Evolutionary conservation across 176 grass and related monocot genomes (phyloP).

Genomic region (barley (Hordeum vulgare)): MorexV3_pseudomolecules_assembly NC_058521.1:537762660-537763159

Average conservation of each 20-base stretch:
- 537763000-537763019: slow-evolving; percentile 78
- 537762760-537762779: slow-evolving; percentile 78
- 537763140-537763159: slow-evolving; percentile 16
- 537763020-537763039: slow-evolving; percentile 64
- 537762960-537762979: slow-evolving; percentile 14
- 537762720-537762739: slow-evolving; percentile 95
- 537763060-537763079: slow-evolving; percentile 48
- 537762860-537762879: slow-evolving; percentile 45
- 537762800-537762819: slow-evolving; percentile 73
- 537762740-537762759: slow-evolving; percentile 96
- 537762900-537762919: background rate
- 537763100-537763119: background rate
- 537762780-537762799: slow-evolving; percentile 88
- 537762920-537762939: background rate
- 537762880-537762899: slow-evolving; percentile 1
- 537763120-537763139: background rate
- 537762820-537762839: slow-evolving; percentile 75
- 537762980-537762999: slow-evolving; percentile 88
- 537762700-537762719: slow-evolving; percentile 49
- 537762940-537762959: slow-evolving; percentile 16
- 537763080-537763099: slow-evolving; percentile 3
- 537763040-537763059: slow-evolving; percentile 86
- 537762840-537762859: slow-evolving; percentile 77
- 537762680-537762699: background rate
- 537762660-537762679: slow-evolving; percentile 1